Base-by-base conservation (phyloP, 2,329 filamentous ascomycete species). In the Fusarium napiforme region DNA sequence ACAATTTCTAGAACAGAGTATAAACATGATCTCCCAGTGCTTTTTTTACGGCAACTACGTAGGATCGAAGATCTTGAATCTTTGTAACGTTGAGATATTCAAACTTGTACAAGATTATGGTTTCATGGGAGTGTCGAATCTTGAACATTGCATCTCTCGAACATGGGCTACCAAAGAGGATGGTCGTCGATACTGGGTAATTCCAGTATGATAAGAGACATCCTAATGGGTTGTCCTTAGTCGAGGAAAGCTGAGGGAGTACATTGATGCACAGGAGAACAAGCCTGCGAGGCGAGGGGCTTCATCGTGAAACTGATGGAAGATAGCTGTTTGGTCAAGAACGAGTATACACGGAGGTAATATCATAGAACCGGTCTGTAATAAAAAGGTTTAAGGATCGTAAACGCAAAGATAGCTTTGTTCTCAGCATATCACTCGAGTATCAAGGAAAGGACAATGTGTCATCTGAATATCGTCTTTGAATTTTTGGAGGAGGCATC, bases 281-380 rank as follows among this genome's bases (percentile, higher is more conserved):
- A 23, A 23, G 23, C 23, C 23, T 23, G 23, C 23, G n/a, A n/a
- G 23, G 34, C 50, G 23, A 40, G 10, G 6, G 8, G 10, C 12
- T 30, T n/a, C 19, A 14, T 55, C 19, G 19, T 26, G 9, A 21
- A 39, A 4, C 2, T 5, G 14, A 28, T 18, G 14, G 23, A 28
- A 53, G 8, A 23, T 30, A 8, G 4, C 16, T 32, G 16, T 43
- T 5, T 1, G 11, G 4, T 14, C 21, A 18, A 15, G 32, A 43
- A 3, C 18, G 15, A 19, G 5, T 18, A 19, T 5, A 23, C 5
- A 32, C 9, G 9, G 4, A 30, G 0, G 4, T 3, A 9, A 19
- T 2, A 19, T 23, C 11, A 11, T 30, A 7, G 2, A 43, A 8
- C 0, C 6, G 6, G 10, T n/a, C 16, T 5, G 0, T 0, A 23